phyloP scores from a whole-genome alignment of 371 early-diverging fungal species.

The Encephalitozoon intestinalis region DNA sequence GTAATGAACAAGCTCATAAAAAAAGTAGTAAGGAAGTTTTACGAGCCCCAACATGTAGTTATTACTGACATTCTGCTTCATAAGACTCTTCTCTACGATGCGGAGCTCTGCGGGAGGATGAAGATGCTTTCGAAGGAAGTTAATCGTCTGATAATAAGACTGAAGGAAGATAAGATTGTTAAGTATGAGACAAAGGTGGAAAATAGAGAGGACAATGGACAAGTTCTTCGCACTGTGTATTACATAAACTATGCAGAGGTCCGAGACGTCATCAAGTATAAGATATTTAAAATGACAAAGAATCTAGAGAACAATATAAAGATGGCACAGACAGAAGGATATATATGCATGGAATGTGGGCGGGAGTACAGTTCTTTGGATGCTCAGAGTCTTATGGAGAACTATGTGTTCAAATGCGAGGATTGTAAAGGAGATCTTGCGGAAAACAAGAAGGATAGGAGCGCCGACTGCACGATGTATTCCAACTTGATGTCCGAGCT shows the following conservation, averaged over 20 bases:
- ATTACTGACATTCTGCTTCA: slow-evolving; percentile 59
- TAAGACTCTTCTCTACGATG: slow-evolving; percentile 55
- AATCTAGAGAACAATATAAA: slow-evolving; percentile 49
- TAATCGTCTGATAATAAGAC: slow-evolving; percentile 53
- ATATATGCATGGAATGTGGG: slow-evolving; percentile 53
- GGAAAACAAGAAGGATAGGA: slow-evolving; percentile 43
- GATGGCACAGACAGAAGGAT: slow-evolving; percentile 37
- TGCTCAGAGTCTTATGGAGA: slow-evolving; percentile 54
- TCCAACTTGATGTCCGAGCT: slow-evolving; percentile 49
- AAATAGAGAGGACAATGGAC: slow-evolving; percentile 49
- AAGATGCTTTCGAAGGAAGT: slow-evolving; percentile 60
- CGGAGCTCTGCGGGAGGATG: slow-evolving; percentile 56
- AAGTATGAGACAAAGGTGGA: slow-evolving; percentile 58
- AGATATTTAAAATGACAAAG: slow-evolving; percentile 61
- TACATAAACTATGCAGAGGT: slow-evolving; percentile 59
- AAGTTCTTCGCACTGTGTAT: slow-evolving; percentile 48
- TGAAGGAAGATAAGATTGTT: slow-evolving; percentile 60
- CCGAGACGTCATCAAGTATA: slow-evolving; percentile 61
- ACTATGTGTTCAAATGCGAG: slow-evolving; percentile 58
- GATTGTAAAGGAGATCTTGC: slow-evolving; percentile 57
- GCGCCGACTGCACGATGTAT: slow-evolving; percentile 30
- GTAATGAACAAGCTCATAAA: slow-evolving; percentile 53
- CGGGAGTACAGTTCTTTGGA: slow-evolving; percentile 57
- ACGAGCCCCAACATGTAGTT: slow-evolving; percentile 57
- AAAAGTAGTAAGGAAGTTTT: slow-evolving; percentile 55